Evolutionary conservation across 2,329 filamentous ascomycete genomes (phyloP), one percentile per base, ranked within the genome.

Genomic region (Trichoderma lentiforme): DNA sequence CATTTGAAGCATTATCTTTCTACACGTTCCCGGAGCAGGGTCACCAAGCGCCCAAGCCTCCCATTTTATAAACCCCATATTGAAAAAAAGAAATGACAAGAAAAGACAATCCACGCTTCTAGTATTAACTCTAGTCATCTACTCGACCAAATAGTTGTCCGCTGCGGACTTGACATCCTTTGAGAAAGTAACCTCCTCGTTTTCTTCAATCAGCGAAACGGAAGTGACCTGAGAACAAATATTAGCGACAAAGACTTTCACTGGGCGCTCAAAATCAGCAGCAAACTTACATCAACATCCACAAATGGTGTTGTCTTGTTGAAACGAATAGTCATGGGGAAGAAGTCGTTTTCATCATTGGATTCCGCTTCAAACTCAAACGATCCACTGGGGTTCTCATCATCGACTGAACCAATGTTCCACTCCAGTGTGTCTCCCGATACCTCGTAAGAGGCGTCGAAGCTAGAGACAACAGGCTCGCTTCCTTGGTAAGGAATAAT

Each of bases 341-440:
- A 99, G 85, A 98, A 98, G 77, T 98, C 95, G 71, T 93, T 91
- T 80, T 98, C 96, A 76, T 95, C 93, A 70, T 90, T 89, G 12
- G 93, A 93, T 80, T 93, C 90, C 1, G 94, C 94, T 82, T 98
- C 96, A 76, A 99, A 98, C 81, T 99, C 96, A 78, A 99, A 98
- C 61, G 93, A 92, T 21, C 96, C 96, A 53, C 86, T 94, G 21
- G 91, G 84, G 80, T 96, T 97, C 72, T 91, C 91, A 65, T 94
- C 91, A 78, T 95, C 92, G 53, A 98, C 91, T 5, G 90, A 88
- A 73, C 96, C 95, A 77, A 99, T 93, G 56, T 91, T 92, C 96
- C 96, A 99, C 80, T 98, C 95, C 71, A 99, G 83, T 80, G 91
- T 93, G 81, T 98, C 95, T 30, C 95, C 96, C 6, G 93, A 93